These are phyloP conservation scores for Singerocomus rubriflavus DNA, from an alignment of 1,284 basidiomycete genomes.

Conservation along the genomic window DNA sequence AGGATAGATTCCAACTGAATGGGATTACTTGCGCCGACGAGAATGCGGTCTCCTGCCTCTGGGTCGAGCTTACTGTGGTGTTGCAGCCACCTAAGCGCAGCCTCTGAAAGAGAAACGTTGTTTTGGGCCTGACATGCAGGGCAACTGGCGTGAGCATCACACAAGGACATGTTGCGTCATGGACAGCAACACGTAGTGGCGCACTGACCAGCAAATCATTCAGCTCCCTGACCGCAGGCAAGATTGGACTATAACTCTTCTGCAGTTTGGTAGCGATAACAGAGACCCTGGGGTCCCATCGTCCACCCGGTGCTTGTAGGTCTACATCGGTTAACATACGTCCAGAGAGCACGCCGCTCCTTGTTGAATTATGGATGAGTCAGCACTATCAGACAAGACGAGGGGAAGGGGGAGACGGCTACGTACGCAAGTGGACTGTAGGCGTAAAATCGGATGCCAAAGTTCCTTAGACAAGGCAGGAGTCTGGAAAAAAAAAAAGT, in stretches of 20 bases:
- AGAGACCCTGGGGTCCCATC: slow-evolving; percentile 15
- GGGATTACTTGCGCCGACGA: slow-evolving; percentile 38
- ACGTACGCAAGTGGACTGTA: slow-evolving; percentile 50
- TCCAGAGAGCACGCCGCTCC: slow-evolving; percentile 13
- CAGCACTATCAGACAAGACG: not conserved
- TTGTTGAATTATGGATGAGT: not conserved
- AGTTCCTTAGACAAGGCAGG: slow-evolving; percentile 44
- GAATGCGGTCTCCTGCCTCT: slow-evolving; percentile 26
- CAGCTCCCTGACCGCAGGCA: slow-evolving; percentile 18
- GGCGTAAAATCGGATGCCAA: slow-evolving; percentile 44
- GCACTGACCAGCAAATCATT: slow-evolving; percentile 13
- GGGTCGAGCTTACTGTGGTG: slow-evolving; percentile 32
- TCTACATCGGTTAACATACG: slow-evolving; percentile 10
- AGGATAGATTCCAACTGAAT: slow-evolving; percentile 27
- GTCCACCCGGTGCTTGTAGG: slow-evolving; percentile 1
- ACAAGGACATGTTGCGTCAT: not conserved
- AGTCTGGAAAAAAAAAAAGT: slow-evolving; percentile 21
- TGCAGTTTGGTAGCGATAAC: not conserved
- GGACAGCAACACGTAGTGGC: not conserved
- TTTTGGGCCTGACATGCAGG: slow-evolving; percentile 12
- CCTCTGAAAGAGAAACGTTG: slow-evolving; percentile 13
- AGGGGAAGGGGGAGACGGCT: not conserved
- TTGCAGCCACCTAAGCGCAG: slow-evolving; percentile 34
- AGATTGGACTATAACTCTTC: slow-evolving; percentile 6
- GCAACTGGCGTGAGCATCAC: not conserved